A percentile compares a stretch with the other conserved stretches of the same genome.
Evolutionary conservation across 352 stramenopile genomes (phyloP).

Genomic region (Phytophthora boehmeriae): DNA sequence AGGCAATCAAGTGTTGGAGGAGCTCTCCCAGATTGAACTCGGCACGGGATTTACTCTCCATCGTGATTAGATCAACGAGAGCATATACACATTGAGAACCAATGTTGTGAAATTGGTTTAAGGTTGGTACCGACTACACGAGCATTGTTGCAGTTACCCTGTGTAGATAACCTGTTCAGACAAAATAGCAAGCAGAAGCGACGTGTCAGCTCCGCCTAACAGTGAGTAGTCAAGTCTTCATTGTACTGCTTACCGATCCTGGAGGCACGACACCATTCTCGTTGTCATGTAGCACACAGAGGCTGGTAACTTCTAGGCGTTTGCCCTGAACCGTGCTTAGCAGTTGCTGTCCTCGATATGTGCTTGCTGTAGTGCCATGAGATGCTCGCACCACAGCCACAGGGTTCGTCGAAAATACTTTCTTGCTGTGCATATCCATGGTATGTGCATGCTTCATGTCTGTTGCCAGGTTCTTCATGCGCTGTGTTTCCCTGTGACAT

Average conservation of each 20-base stretch:
- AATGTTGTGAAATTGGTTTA: neutral
- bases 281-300: slow-evolving; percentile 67
- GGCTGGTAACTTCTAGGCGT: slow-evolving; percentile 70
- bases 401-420: slow-evolving; percentile 64
- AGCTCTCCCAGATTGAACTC: slow-evolving; percentile 89
- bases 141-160: slow-evolving; percentile 4
- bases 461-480: slow-evolving; percentile 66
- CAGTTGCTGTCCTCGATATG: slow-evolving; percentile 72
- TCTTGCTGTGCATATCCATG: slow-evolving; percentile 66
- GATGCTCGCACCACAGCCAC: slow-evolving; percentile 44
- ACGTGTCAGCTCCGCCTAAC: neutral
- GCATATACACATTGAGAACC: neutral
- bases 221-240: neutral
- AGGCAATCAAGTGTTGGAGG: slow-evolving; percentile 87
- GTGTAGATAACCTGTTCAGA: slow-evolving; percentile 30
- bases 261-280: slow-evolving; percentile 54
- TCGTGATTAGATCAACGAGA: slow-evolving; percentile 45
- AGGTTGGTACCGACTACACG: neutral
- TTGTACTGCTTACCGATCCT: slow-evolving; percentile 41
- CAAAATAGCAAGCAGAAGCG: neutral
- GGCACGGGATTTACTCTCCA: slow-evolving; percentile 77
- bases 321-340: slow-evolving; percentile 74
- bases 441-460: slow-evolving; percentile 71
- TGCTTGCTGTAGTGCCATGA: slow-evolving; percentile 54
- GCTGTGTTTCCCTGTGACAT: slow-evolving; percentile 56